A percentile compares a stretch with the other conserved stretches of the same genome.
phyloP scores from a whole-genome alignment of 106 monocot genomes.

The Hemerocallis citrina region DNA sequence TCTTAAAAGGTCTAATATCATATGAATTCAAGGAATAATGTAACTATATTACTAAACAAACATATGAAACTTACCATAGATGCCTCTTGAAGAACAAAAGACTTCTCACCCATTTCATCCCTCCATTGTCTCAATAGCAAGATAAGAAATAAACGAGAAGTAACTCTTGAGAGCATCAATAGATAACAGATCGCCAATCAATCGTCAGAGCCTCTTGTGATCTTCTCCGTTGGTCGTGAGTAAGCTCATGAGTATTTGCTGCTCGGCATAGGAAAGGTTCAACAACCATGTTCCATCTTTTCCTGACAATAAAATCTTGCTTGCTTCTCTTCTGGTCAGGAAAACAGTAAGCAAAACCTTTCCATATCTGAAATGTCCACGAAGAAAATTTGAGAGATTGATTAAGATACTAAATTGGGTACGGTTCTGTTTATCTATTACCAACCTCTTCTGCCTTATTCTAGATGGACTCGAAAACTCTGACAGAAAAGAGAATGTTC shows the following conservation, averaged over 20 bases:
- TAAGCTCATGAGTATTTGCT: slow-evolving; percentile 27
- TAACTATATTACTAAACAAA: background rate
- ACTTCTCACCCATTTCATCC: slow-evolving; percentile 16
- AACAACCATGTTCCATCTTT: slow-evolving; percentile 11
- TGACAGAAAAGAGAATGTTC: too few species aligned
- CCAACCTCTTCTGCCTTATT: too few species aligned
- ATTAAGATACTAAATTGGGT: too few species aligned
- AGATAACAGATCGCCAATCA: slow-evolving; percentile 26
- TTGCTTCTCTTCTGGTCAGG: slow-evolving; percentile 25
- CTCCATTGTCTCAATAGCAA: slow-evolving; percentile 18
- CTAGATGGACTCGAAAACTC: too few species aligned
- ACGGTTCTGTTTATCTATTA: too few species aligned
- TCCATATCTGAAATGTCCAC: too few species aligned
- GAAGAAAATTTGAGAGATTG: too few species aligned
- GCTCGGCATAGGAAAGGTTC: slow-evolving; percentile 26
- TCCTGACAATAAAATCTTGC: slow-evolving; percentile 21
- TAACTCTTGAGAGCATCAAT: slow-evolving; percentile 25
- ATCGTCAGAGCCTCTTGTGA: background rate
- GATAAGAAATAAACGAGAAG: slow-evolving; percentile 15
- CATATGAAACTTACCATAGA: slow-evolving; percentile 8
- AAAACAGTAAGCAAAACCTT: background rate
- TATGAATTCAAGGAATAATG: background rate
- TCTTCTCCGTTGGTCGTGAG: slow-evolving; percentile 16
- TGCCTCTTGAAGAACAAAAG: slow-evolving; percentile 27
- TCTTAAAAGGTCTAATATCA: background rate